These are phyloP conservation scores for Triticum monococcum DNA, from an alignment of 176 grass and related monocot species.

Conservation along the genomic window DNA sequence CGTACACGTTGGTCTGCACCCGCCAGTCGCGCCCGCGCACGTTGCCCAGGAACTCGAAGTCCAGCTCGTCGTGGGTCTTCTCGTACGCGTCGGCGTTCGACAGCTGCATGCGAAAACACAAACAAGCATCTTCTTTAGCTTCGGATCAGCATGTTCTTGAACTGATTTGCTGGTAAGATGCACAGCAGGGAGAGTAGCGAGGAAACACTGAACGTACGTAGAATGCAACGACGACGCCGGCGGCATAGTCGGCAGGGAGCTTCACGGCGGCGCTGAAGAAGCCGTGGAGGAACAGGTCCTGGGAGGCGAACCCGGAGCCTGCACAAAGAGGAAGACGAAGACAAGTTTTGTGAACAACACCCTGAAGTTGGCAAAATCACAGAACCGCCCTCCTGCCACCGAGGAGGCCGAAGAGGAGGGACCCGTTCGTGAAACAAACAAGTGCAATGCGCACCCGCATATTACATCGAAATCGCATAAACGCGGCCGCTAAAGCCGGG, in stretches of 20 bases:
- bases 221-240: constrained; percentile 88
- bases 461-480: not conserved
- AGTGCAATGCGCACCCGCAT: constrained; percentile 19
- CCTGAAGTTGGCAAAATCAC: not conserved
- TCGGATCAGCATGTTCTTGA: too few relatives aligned
- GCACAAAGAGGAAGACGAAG: not conserved
- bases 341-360: not conserved
- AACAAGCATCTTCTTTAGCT: too few relatives aligned
- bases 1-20: constrained; percentile 87
- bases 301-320: constrained; percentile 92
- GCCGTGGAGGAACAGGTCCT: constrained; percentile 75
- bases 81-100: constrained; percentile 82
- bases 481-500: too few relatives aligned
- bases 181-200: too few relatives aligned
- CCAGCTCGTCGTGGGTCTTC: constrained; percentile 93
- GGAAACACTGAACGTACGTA: constrained; percentile 42
- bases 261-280: constrained; percentile 92
- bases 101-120: constrained; percentile 38
- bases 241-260: constrained; percentile 74
- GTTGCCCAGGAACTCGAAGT: constrained; percentile 97
- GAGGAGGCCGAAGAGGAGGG: not conserved
- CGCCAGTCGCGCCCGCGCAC: constrained; percentile 84
- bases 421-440: not conserved
- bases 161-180: too few relatives aligned
- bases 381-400: not conserved